phyloP scores from a whole-genome alignment of 192 early-diverging fungal species.

The Linnemannia zychae region DNA sequence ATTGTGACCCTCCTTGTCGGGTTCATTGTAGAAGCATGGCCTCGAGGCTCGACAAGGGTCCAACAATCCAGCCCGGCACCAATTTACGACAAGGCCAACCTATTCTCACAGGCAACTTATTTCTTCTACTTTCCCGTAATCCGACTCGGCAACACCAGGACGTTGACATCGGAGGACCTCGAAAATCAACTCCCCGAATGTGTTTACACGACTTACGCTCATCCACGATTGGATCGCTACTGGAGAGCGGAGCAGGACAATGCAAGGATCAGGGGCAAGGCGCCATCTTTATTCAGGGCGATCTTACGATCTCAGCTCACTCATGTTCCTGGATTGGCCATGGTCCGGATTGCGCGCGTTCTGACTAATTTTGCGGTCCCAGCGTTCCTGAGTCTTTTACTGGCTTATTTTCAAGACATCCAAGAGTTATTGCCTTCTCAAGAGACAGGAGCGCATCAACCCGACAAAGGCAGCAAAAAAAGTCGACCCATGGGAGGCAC shows the following conservation, averaged over 20 bases:
- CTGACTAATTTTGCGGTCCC: constrained; percentile 11
- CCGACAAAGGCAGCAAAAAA: neutral
- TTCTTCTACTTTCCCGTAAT: constrained; percentile 24
- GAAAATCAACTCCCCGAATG: constrained; percentile 15
- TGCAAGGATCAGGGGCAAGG: neutral
- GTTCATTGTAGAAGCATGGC: constrained; percentile 40
- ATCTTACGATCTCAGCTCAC: neutral
- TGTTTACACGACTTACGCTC: neutral
- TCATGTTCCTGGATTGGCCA: neutral
- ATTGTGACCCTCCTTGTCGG: neutral
- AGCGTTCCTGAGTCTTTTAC: constrained; percentile 23
- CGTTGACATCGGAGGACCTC: constrained; percentile 16
- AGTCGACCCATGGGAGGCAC: neutral
- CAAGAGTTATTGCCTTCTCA: constrained; percentile 1
- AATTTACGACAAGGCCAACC: constrained; percentile 25
- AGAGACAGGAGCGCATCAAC: neutral
- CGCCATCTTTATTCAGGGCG: constrained; percentile 14
- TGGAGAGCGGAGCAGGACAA: neutral
- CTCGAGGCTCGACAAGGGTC: constrained; percentile 17
- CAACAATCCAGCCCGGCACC: constrained; percentile 14
- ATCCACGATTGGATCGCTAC: neutral
- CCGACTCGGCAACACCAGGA: neutral
- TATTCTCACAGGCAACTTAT: constrained; percentile 25
- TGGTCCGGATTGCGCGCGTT: neutral
- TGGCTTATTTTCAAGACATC: constrained; percentile 33